Percentiles rank a stretch among this genome's conserved stretches.
Evolutionary conservation across 495 filamentous ascomycete genomes (phyloP).

Genomic region (Bacidia rubella): DNA sequence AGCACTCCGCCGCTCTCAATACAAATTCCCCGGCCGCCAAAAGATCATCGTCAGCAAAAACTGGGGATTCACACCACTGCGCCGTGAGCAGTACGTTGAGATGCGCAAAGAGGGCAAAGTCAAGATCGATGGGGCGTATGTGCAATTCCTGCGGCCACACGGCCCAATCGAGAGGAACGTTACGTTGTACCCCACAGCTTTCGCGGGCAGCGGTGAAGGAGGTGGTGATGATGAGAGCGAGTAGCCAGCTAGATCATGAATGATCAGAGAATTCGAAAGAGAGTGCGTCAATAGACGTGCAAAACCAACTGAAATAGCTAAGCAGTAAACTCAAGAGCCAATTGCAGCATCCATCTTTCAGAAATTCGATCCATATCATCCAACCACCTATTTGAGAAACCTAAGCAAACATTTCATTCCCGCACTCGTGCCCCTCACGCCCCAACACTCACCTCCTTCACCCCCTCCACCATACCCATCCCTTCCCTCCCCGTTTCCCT

Average conservation of each 20-base stretch:
- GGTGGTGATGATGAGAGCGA: not conserved
- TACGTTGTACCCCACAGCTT: conserved; percentile 83
- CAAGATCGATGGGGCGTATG: conserved; percentile 94
- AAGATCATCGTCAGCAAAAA: conserved; percentile 99
- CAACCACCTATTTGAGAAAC: too few relatives aligned
- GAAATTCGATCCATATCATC: too few relatives aligned
- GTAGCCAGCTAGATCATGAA: not conserved
- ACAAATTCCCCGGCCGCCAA: conserved; percentile 99
- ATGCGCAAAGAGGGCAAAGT: conserved; percentile 81
- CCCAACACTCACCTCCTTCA: conserved; percentile 19
- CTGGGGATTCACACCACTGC: conserved; percentile 98
- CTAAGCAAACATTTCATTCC: too few relatives aligned
- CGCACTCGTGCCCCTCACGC: not conserved
- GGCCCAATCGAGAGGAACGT: conserved; percentile 79
- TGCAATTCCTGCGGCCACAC: conserved; percentile 91
- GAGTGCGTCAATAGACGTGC: not conserved
- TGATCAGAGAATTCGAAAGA: not conserved
- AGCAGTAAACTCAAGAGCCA: too few relatives aligned
- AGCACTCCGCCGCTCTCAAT: conserved; percentile 95
- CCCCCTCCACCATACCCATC: not conserved
- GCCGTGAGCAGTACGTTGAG: conserved; percentile 90
- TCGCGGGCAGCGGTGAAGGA: conserved; percentile 28
- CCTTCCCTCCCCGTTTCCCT: not conserved
- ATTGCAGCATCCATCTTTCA: too few relatives aligned
- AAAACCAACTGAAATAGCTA: too few relatives aligned